Conservation (phyloP, 2,329 filamentous ascomycete species). For the Neonectria neomacrospora region DNA sequence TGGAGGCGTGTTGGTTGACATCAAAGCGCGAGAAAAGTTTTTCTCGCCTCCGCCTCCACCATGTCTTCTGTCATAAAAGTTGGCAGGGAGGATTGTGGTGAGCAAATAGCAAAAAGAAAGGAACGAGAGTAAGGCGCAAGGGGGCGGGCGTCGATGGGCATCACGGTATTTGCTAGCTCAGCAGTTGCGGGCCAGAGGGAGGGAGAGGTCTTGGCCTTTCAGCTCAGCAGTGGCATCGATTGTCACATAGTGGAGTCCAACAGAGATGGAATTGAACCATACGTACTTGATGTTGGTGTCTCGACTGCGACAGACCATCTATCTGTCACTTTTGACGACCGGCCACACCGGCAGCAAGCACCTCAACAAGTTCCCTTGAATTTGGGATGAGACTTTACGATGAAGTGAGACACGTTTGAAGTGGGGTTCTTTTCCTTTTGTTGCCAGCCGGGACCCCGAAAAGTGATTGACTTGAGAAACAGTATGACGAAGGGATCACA, state of each 20-base stretch:
- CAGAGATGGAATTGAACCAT: conserved; percentile 9
- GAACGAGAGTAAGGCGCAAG: conserved; percentile 13
- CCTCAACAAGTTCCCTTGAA: conserved; percentile 10
- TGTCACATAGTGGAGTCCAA: conserved; percentile 4
- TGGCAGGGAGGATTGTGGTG: conserved; percentile 12
- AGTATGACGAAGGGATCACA: conserved; percentile 24
- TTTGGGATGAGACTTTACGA: conserved; percentile 10
- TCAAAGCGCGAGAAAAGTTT: conserved; percentile 7
- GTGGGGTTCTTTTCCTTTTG: conserved; percentile 1
- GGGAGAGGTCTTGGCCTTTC: conserved; percentile 1
- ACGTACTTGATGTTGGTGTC: conserved; percentile 8
- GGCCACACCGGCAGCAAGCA: conserved; percentile 16
- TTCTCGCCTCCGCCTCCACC: conserved; percentile 1
- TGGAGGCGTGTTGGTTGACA: conserved; percentile 6
- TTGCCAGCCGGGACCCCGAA: conserved; percentile 4
- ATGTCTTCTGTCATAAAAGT: conserved; percentile 8
- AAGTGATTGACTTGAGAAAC: conserved; percentile 15
- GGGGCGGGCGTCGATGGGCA: conserved; percentile 9
- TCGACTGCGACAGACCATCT: conserved; percentile 12
- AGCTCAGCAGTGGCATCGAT: neutral
- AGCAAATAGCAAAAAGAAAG: conserved; percentile 26
- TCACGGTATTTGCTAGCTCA: conserved; percentile 14
- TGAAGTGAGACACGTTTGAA: conserved; percentile 15
- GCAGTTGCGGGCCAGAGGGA: conserved; percentile 9
- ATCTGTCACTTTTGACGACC: conserved; percentile 21